phyloP scores from a whole-genome alignment of 1,139 yeast species.

The Hyphopichia buzzinii region DNA sequence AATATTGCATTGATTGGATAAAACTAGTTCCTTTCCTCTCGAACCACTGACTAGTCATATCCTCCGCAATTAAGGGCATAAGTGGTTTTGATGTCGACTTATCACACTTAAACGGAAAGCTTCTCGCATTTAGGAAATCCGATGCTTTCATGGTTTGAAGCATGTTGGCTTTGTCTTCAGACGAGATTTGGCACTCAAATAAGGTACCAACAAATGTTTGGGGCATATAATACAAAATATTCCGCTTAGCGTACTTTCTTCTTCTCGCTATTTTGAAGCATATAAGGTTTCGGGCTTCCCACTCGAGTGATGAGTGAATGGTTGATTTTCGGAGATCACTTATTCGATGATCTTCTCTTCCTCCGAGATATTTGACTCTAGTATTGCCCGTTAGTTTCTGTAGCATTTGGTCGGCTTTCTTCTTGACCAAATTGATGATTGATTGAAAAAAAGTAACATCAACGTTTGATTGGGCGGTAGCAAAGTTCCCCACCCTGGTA shows the following conservation, averaged over 20 bases:
- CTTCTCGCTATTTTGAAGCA: constrained; percentile 67
- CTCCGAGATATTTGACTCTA: constrained; percentile 24
- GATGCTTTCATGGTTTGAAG: constrained; percentile 15
- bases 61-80: constrained; percentile 61
- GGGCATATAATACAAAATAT: constrained; percentile 53
- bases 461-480: background rate
- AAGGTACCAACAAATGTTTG: constrained; percentile 66
- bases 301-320: constrained; percentile 23
- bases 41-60: constrained; percentile 49
- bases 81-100: constrained; percentile 42
- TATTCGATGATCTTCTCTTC: constrained; percentile 15
- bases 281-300: constrained; percentile 34
- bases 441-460: background rate
- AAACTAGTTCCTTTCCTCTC: constrained; percentile 21
- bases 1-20: constrained; percentile 55
- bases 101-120: constrained; percentile 34
- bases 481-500: background rate
- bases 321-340: constrained; percentile 19
- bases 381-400: constrained; percentile 21
- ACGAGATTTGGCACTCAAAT: constrained; percentile 48
- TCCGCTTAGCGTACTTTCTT: constrained; percentile 53
- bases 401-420: constrained; percentile 19
- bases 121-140: constrained; percentile 14
- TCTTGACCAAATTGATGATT: constrained; percentile 10
- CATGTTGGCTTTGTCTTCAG: constrained; percentile 17